phyloP scores from a whole-genome alignment of 1,139 yeast genomes.

The Lodderomyces beijingensis region DNA sequence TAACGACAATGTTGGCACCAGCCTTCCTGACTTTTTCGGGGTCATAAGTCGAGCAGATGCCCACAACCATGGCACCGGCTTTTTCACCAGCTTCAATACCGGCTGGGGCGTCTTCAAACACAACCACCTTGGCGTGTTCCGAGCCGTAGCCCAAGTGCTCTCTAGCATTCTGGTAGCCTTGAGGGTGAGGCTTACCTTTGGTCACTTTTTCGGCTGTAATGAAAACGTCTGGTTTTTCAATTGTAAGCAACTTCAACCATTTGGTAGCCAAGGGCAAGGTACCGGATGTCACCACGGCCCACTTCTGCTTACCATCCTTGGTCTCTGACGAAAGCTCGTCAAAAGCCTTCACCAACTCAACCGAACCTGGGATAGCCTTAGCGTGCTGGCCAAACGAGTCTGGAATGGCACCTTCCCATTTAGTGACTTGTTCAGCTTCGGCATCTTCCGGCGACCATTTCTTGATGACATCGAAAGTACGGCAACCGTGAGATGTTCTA shows the following conservation, averaged over 20 bases:
- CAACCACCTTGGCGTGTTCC: constrained; percentile 50
- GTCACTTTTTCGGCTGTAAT: constrained; percentile 76
- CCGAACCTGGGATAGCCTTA: constrained; percentile 71
- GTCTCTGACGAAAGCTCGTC: constrained; percentile 39
- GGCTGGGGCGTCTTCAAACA: constrained; percentile 86
- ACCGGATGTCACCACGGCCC: constrained; percentile 88
- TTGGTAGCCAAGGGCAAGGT: constrained; percentile 71
- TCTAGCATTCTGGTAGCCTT: constrained; percentile 71
- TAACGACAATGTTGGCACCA: constrained; percentile 79
- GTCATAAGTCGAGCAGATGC: constrained; percentile 77
- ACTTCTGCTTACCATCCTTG: constrained; percentile 45
- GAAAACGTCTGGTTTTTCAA: constrained; percentile 64
- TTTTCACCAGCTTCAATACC: constrained; percentile 82
- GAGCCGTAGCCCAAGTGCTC: constrained; percentile 50
- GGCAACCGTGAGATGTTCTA: constrained; percentile 75
- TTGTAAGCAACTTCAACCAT: constrained; percentile 68
- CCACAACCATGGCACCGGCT: constrained; percentile 79
- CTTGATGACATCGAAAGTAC: constrained; percentile 74
- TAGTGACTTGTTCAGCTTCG: constrained; percentile 58
- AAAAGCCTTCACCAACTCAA: constrained; percentile 55
- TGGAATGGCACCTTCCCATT: constrained; percentile 69
- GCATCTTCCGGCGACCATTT: constrained; percentile 76
- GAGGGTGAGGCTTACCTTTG: constrained; percentile 80
- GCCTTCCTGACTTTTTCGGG: constrained; percentile 64
- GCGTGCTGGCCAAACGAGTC: constrained; percentile 69